Evolutionary conservation across 352 stramenopile genomes (phyloP).

Genomic region (Blastocystis hominis): DNA sequence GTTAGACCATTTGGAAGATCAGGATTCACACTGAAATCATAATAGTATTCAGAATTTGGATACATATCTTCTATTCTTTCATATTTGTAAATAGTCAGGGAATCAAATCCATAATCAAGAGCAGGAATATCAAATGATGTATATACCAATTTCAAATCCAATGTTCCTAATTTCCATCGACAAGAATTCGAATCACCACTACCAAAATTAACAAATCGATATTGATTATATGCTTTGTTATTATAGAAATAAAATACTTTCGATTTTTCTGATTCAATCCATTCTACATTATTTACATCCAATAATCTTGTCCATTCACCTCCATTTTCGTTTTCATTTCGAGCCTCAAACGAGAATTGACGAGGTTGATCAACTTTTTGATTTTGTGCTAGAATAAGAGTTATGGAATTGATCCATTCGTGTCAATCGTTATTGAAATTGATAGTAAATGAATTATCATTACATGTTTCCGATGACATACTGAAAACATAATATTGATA

Average conservation of each 20-base stretch:
- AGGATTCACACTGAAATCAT: background rate
- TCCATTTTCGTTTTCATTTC: background rate
- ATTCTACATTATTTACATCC: background rate
- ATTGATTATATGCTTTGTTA: background rate
- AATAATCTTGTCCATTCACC: background rate
- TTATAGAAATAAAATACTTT: background rate
- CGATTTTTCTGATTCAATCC: background rate
- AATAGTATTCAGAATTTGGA: background rate
- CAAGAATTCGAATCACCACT: background rate
- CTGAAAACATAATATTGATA: too few relatives aligned
- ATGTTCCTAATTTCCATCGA: background rate
- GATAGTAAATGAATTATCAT: slow-evolving; percentile 2
- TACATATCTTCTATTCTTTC: slow-evolving; percentile 10
- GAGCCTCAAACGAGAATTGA: background rate
- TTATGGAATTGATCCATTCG: background rate
- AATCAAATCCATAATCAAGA: background rate
- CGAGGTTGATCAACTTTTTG: background rate
- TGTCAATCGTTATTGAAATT: background rate
- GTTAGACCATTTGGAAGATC: background rate
- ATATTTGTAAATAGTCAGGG: background rate
- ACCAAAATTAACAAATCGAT: background rate
- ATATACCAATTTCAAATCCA: background rate
- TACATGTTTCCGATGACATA: background rate
- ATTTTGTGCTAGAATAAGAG: background rate
- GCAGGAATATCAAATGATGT: background rate